Percentiles rank a stretch among this genome's conserved stretches.
Evolutionary conservation across 73 alveolate genomes (phyloP).

Genomic region (Symbiodinium pilosum): DNA sequence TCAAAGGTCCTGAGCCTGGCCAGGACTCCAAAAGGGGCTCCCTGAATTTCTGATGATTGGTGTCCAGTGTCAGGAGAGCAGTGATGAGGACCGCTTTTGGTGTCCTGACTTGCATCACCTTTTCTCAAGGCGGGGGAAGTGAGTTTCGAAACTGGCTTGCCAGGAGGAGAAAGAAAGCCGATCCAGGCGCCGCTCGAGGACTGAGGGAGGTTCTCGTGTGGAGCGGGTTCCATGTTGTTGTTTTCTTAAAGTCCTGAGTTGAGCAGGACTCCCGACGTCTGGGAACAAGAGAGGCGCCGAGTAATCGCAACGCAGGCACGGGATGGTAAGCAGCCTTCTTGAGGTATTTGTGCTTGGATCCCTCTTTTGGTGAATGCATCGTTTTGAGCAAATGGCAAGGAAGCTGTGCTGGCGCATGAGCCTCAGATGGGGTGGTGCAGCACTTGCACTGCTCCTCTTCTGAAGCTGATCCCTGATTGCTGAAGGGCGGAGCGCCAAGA

Average conservation of each 20-base stretch:
- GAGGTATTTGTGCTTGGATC: constrained; percentile 13
- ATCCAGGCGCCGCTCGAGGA: background rate
- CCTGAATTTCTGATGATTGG: background rate
- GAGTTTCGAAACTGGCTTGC: no score
- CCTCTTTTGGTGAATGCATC: background rate
- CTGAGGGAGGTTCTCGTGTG: background rate
- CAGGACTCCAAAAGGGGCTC: background rate
- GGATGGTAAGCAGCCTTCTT: background rate
- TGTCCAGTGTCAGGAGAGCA: constrained; percentile 13
- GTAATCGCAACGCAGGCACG: constrained; percentile 71
- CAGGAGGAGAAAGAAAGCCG: background rate
- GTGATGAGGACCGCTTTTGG: constrained; percentile 46
- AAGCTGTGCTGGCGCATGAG: background rate
- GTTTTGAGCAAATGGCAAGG: background rate
- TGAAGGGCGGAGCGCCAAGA: constrained; percentile 65
- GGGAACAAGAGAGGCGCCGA: constrained; percentile 94
- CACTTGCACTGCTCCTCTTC: background rate
- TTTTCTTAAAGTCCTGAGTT: no score
- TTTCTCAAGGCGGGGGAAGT: no score
- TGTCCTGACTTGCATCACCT: no score
- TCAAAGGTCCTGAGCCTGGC: constrained; percentile 50
- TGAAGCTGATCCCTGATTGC: background rate
- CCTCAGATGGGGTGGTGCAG: background rate
- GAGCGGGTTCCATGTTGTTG: no score
- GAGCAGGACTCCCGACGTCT: constrained; percentile 75